Percentiles rank a stretch among this genome's conserved stretches.
These are phyloP conservation scores for Carallia brachiata DNA, from an alignment of 345 rosid species.

Conservation along the genomic window DNA sequence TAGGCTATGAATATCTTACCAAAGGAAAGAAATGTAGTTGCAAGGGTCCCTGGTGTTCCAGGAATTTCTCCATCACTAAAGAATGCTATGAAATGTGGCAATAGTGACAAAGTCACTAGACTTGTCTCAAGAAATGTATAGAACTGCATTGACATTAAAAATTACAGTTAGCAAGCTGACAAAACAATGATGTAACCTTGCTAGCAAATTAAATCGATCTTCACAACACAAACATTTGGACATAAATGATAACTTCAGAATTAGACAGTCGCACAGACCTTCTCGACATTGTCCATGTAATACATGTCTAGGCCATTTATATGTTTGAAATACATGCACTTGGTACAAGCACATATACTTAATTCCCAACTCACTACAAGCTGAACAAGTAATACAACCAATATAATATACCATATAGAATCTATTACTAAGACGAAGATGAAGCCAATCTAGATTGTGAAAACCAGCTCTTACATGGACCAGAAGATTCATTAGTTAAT, in stretches of 20 bases:
- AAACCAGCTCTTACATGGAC: conserved; percentile 1
- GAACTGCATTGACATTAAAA: conserved; percentile 57
- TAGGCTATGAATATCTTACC: conserved; percentile 42
- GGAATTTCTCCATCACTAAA: conserved; percentile 95
- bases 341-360: too few relatives aligned
- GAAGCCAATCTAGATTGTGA: neutral
- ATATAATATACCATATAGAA: too few relatives aligned
- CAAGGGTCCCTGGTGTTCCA: conserved; percentile 92
- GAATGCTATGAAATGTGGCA: conserved; percentile 88
- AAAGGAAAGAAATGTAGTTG: conserved; percentile 93
- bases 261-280: too few relatives aligned
- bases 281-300: too few relatives aligned
- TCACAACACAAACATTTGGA: too few relatives aligned
- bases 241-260: too few relatives aligned
- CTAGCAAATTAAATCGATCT: neutral
- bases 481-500: neutral
- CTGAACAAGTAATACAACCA: too few relatives aligned
- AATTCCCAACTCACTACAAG: too few relatives aligned
- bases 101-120: conserved; percentile 72
- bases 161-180: conserved; percentile 7
- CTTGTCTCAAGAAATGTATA: conserved; percentile 94
- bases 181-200: neutral
- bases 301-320: too few relatives aligned
- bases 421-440: too few relatives aligned
- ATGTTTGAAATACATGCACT: too few relatives aligned